Evolutionary conservation across 306 rosid species (phyloP).

Genomic region (Castanospermum australe): DNA sequence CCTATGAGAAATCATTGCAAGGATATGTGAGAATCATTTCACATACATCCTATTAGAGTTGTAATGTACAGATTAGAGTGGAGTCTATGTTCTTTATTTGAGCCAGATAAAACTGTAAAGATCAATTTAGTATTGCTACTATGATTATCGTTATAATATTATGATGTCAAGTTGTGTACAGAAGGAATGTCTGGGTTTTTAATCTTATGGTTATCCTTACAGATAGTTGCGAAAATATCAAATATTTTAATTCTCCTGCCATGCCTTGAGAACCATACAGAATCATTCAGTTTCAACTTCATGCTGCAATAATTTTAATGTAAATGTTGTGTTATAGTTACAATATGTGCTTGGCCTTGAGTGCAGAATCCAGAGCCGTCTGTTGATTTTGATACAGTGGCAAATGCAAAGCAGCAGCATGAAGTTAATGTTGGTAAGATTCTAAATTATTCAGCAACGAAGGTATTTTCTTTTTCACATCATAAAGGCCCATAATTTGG

Average conservation of each 20-base stretch:
- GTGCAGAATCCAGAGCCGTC: constrained; percentile 92
- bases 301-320: not conserved
- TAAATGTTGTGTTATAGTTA: not conserved
- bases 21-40: constrained; percentile 9
- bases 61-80: not conserved
- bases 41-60: not conserved
- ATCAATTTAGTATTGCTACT: not conserved
- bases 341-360: constrained; percentile 19
- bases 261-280: not conserved
- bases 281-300: not conserved
- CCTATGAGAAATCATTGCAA: too few species aligned
- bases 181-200: not conserved
- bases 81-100: not conserved
- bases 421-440: constrained; percentile 91
- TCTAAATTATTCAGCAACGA: constrained; percentile 18
- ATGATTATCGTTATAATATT: not conserved
- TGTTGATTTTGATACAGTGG: constrained; percentile 91
- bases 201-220: not conserved
- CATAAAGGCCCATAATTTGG: not conserved
- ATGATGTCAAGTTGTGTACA: not conserved
- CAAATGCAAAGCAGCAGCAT: constrained; percentile 79
- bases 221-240: not conserved
- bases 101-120: not conserved
- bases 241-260: not conserved
- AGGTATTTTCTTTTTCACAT: not conserved